These are phyloP conservation scores for Candida tropicalis DNA, from an alignment of 1,139 yeast genomes.

Conservation along the genomic window DNA sequence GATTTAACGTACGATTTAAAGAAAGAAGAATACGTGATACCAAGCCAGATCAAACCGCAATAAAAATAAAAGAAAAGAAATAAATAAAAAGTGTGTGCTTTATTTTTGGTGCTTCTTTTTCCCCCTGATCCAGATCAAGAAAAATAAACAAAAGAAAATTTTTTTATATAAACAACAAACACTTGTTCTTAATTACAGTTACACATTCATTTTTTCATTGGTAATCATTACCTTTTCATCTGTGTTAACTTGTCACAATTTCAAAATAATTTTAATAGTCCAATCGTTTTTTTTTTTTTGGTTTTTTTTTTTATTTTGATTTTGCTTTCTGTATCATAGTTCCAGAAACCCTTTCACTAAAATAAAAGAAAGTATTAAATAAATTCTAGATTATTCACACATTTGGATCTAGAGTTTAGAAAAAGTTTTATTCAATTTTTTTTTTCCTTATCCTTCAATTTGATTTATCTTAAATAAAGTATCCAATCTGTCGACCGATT, in stretches of 20 bases:
- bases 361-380: no score
- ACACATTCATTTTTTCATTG: background rate
- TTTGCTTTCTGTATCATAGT: background rate
- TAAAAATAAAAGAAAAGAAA: constrained; percentile 2
- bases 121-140: constrained; percentile 6
- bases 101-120: background rate
- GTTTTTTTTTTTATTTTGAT: background rate
- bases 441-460: background rate
- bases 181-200: constrained; percentile 1
- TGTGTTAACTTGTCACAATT: background rate
- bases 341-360: background rate
- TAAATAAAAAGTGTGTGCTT: constrained; percentile 1
- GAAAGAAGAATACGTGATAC: background rate
- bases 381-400: constrained; percentile 2
- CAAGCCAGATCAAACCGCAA: constrained; percentile 2
- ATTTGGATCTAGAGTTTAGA: background rate
- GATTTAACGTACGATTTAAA: constrained; percentile 2
- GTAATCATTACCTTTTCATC: background rate
- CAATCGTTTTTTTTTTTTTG: background rate
- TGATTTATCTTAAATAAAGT: background rate
- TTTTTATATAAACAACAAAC: constrained; percentile 1
- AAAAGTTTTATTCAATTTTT: background rate
- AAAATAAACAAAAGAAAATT: constrained; percentile 4
- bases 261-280: no score
- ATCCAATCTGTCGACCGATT: constrained; percentile 9